These are phyloP conservation scores for Carpinus fangiana DNA, from an alignment of 306 rosid species.

Conservation along the genomic window DNA sequence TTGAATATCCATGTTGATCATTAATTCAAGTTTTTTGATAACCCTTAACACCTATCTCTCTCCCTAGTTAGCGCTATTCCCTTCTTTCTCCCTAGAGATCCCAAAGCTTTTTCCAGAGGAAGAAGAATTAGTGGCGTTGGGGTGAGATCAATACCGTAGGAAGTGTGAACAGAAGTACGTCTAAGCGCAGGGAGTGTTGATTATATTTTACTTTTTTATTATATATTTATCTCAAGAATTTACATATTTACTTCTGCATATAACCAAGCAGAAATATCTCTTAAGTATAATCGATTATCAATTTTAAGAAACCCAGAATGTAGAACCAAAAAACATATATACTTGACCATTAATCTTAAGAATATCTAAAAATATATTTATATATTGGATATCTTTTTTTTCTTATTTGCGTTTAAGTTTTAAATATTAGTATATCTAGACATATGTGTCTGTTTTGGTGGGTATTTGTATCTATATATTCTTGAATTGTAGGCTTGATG, in stretches of 20 bases:
- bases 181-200: background rate
- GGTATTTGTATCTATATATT: background rate
- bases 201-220: background rate
- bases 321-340: background rate
- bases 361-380: background rate
- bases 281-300: no score
- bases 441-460: background rate
- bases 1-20: background rate
- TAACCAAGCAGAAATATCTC: background rate
- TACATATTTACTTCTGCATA: background rate
- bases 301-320: background rate
- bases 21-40: background rate
- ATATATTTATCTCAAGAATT: background rate
- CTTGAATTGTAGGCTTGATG: conserved; percentile 11
- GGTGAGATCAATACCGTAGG: background rate
- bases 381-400: background rate
- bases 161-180: background rate
- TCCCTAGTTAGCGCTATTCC: background rate
- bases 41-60: background rate
- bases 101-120: no score
- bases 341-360: background rate
- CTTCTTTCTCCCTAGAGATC: background rate
- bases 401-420: background rate
- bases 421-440: background rate
- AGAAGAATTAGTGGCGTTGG: no score